Percentiles rank a stretch among this genome's conserved stretches.
phyloP scores from a whole-genome alignment of 768 basidiomycete species.

The Suillus hirtellus region DNA sequence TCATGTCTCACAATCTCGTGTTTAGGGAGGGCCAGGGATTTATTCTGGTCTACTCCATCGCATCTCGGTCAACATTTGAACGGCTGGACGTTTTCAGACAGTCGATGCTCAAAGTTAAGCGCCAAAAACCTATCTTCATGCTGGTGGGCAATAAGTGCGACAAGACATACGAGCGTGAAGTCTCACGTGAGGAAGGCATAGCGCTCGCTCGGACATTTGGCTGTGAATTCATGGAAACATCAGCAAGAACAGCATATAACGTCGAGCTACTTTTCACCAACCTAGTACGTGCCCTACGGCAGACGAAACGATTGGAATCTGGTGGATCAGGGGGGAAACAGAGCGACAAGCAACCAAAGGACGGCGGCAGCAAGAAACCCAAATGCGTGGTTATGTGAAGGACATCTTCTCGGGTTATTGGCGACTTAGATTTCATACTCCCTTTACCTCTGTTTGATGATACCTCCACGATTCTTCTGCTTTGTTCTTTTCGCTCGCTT shows the following conservation, averaged over 20 bases:
- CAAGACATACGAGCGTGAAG: conserved; percentile 88
- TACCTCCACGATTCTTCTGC: conserved; percentile 55
- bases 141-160: conserved; percentile 97
- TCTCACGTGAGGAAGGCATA: conserved; percentile 86
- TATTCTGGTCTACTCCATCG: conserved; percentile 95
- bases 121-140: conserved; percentile 85
- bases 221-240: conserved; percentile 94
- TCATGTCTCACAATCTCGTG: conserved; percentile 14
- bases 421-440: conserved; percentile 66
- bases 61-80: conserved; percentile 89
- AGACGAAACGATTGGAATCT: conserved; percentile 56
- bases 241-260: conserved; percentile 93
- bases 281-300: conserved; percentile 81
- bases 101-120: conserved; percentile 86
- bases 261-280: conserved; percentile 89
- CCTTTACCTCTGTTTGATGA: conserved; percentile 78
- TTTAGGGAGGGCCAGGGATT: conserved; percentile 95
- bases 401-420: conserved; percentile 59
- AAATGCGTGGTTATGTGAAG: conserved; percentile 83
- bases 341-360: conserved; percentile 42
- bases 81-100: conserved; percentile 88
- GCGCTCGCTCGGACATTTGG: conserved; percentile 80
- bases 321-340: conserved; percentile 44
- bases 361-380: conserved; percentile 45
- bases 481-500: conserved; percentile 27